Evolutionary conservation across 129 eudicot species (phyloP).

Genomic region (Dittrichia graveolens): DNA sequence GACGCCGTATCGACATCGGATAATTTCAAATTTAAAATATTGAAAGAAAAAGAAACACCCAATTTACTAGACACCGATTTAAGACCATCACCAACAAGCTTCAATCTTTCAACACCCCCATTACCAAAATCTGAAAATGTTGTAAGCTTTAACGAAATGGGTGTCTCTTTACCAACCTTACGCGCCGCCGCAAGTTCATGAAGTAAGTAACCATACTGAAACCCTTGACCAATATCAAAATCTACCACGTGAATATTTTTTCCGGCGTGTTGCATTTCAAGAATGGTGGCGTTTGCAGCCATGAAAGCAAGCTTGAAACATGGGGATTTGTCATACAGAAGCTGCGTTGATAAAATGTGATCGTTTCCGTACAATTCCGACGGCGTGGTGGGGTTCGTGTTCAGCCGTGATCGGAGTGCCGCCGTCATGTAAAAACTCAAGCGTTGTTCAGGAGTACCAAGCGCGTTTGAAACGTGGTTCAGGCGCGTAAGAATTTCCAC

Average conservation of each 20-base stretch:
- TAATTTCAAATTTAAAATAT: slow-evolving; percentile 30
- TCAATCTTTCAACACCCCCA: slow-evolving; percentile 47
- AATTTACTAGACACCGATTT: slow-evolving; percentile 35
- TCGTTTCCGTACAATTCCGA: slow-evolving; percentile 56
- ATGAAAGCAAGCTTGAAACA: slow-evolving; percentile 84
- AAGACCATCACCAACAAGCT: slow-evolving; percentile 47
- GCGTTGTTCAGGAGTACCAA: slow-evolving; percentile 70
- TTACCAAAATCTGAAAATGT: slow-evolving; percentile 45
- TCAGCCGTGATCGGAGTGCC: slow-evolving; percentile 72
- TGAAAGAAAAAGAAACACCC: slow-evolving; percentile 44
- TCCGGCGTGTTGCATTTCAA: slow-evolving; percentile 45
- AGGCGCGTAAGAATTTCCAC: slow-evolving; percentile 59
- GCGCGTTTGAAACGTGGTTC: slow-evolving; percentile 40
- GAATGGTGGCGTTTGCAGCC: slow-evolving; percentile 68
- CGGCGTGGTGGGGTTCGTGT: slow-evolving; percentile 9
- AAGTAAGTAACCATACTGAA: slow-evolving; percentile 68
- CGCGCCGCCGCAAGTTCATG: slow-evolving; percentile 59
- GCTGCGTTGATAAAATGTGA: slow-evolving; percentile 53
- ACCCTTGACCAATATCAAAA: slow-evolving; percentile 81
- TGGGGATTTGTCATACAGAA: slow-evolving; percentile 63
- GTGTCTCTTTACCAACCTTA: slow-evolving; percentile 11
- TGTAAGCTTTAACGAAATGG: slow-evolving; percentile 46
- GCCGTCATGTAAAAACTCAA: slow-evolving; percentile 56
- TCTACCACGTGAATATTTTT: slow-evolving; percentile 62
- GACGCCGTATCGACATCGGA: slow-evolving; percentile 43